A percentile compares a stretch with the other conserved stretches of the same genome.
Evolutionary conservation across 768 basidiomycete species (phyloP).

Genomic region (Clitopilus hobsonii): DNA sequence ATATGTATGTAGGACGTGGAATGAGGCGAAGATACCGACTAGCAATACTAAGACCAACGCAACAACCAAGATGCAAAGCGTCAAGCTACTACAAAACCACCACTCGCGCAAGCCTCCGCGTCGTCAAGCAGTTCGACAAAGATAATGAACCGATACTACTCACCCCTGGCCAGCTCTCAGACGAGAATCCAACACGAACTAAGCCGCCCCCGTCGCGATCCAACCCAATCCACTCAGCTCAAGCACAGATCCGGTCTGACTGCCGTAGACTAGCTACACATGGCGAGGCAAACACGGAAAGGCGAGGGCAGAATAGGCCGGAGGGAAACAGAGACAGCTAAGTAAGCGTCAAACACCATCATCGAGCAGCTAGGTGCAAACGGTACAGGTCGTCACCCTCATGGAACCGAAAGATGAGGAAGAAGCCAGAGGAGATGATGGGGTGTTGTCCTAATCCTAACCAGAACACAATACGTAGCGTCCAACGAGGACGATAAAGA

Average conservation of each 20-base stretch:
- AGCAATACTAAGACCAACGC: constrained; percentile 5
- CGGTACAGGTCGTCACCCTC: constrained; percentile 20
- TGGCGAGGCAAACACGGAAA: not conserved
- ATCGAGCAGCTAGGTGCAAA: constrained; percentile 21
- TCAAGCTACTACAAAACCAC: not conserved
- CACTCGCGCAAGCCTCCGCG: not conserved
- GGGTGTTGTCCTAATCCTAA: not conserved
- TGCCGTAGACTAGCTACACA: not conserved
- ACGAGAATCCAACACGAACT: not conserved
- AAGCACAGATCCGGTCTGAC: not conserved
- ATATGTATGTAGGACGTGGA: not conserved
- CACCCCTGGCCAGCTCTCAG: not conserved
- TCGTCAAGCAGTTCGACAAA: not conserved
- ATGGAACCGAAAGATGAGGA: constrained; percentile 13
- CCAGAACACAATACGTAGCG: not conserved
- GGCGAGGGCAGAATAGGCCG: constrained; percentile 8
- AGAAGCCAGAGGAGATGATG: constrained; percentile 8
- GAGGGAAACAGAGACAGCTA: constrained; percentile 6
- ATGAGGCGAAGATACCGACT: not conserved
- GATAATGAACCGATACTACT: not conserved
- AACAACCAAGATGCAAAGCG: constrained; percentile 5
- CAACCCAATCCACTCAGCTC: not conserved
- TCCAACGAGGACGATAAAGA: not conserved
- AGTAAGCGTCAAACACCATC: constrained; percentile 8
- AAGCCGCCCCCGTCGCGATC: not conserved